A percentile compares a stretch with the other conserved stretches of the same genome.
phyloP scores from a whole-genome alignment of 176 grass and related monocot species.

The Leersia perrieri region DNA sequence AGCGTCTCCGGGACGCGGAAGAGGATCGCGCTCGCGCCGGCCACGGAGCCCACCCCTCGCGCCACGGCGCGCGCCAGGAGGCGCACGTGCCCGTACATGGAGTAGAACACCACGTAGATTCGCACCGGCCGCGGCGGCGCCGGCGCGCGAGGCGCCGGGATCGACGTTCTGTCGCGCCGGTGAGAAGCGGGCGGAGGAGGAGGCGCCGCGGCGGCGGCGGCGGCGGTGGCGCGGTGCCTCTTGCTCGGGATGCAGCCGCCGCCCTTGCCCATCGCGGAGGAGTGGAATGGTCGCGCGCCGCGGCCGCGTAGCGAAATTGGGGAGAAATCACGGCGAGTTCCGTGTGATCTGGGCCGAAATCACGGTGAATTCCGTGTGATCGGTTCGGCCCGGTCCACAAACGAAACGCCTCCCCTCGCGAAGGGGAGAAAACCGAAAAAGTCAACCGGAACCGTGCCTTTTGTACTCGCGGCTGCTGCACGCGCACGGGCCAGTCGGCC shows the following conservation, averaged over 20 bases:
- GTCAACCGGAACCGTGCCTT: not conserved
- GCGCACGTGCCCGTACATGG: slow-evolving; percentile 48
- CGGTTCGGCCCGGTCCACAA: not conserved
- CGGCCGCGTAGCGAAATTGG: not conserved
- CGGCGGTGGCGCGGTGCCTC: slow-evolving; percentile 19
- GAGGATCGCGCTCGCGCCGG: slow-evolving; percentile 29
- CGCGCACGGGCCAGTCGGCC: not conserved
- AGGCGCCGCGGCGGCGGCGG: too few species aligned
- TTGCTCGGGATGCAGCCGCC: slow-evolving; percentile 59
- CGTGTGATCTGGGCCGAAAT: not conserved
- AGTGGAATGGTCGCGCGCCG: not conserved
- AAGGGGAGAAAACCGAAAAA: not conserved
- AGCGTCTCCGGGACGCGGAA: slow-evolving; percentile 57
- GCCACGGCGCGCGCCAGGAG: slow-evolving; percentile 39
- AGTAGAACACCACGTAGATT: slow-evolving; percentile 56
- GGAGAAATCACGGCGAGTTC: not conserved
- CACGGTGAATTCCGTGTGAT: not conserved
- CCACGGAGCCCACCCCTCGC: slow-evolving; percentile 34
- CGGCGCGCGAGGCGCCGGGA: not conserved
- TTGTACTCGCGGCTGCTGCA: not conserved
- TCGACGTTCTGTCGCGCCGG: not conserved
- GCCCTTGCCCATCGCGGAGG: slow-evolving; percentile 66
- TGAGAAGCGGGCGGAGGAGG: not conserved
- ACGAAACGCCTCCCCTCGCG: not conserved
- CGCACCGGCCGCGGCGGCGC: not conserved